phyloP scores from a whole-genome alignment of 257 asterid genomes.

The Verbascum thapsus region DNA sequence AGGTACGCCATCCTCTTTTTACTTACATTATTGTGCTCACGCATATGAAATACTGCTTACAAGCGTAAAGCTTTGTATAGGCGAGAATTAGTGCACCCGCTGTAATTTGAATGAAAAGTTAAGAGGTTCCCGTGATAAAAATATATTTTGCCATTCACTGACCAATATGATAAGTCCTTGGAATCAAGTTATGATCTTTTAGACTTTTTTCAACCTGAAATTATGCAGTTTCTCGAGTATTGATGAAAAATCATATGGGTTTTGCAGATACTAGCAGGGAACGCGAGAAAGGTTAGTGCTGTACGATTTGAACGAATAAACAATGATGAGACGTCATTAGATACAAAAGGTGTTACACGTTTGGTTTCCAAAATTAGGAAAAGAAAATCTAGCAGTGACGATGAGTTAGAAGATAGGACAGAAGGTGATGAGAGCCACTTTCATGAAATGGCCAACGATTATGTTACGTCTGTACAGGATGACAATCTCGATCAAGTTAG shows the following conservation, averaged over 20 bases:
- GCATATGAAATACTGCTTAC: not conserved
- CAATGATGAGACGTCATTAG: constrained; percentile 49
- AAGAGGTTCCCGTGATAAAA: constrained; percentile 1
- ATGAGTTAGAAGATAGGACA: constrained; percentile 44
- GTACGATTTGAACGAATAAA: constrained; percentile 79
- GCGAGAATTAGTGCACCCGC: not conserved
- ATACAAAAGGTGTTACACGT: constrained; percentile 51
- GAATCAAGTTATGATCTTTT: constrained; percentile 15
- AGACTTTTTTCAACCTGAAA: not conserved
- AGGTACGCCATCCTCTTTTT: constrained; percentile 49
- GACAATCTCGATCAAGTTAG: constrained; percentile 50
- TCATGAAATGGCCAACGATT: constrained; percentile 39
- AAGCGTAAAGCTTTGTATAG: not conserved
- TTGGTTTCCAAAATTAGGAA: constrained; percentile 69
- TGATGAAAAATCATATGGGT: constrained; percentile 19
- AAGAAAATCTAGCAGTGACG: constrained; percentile 53
- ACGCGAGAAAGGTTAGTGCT: constrained; percentile 94
- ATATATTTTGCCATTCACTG: not conserved
- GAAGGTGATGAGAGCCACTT: constrained; percentile 39
- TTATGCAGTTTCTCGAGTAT: not conserved
- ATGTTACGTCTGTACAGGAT: constrained; percentile 57
- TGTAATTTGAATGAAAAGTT: not conserved
- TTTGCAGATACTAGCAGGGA: constrained; percentile 90
- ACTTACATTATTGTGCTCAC: constrained; percentile 1
- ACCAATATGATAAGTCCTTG: constrained; percentile 2